A percentile compares a stretch with the other conserved stretches of the same genome.
phyloP scores from a whole-genome alignment of 208 protist species.

The Crithidia expoeki region DNA sequence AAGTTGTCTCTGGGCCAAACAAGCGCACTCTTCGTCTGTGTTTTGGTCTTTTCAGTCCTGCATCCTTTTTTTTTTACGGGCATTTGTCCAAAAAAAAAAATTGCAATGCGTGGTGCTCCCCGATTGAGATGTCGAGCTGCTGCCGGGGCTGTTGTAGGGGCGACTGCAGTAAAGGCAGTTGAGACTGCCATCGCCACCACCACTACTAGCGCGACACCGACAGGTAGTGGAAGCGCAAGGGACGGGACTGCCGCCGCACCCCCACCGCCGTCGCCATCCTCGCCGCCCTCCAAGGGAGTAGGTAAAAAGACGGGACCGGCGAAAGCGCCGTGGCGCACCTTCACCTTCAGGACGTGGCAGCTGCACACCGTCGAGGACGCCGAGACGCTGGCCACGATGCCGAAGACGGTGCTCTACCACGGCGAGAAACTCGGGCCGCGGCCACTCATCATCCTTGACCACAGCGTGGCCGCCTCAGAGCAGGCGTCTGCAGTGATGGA shows the following conservation, averaged over 20 bases:
- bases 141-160: neutral
- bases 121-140: conserved; percentile 10
- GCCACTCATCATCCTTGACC: conserved; percentile 81
- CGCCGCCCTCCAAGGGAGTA: conserved; percentile 3
- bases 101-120: conserved; percentile 5
- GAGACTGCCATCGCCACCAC: neutral
- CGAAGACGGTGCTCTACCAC: conserved; percentile 61
- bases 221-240: neutral
- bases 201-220: neutral
- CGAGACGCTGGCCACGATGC: conserved; percentile 37
- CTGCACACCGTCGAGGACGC: conserved; percentile 30
- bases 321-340: conserved; percentile 37
- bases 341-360: conserved; percentile 75
- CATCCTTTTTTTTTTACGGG: neutral
- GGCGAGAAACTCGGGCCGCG: conserved; percentile 76
- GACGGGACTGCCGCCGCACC: neutral
- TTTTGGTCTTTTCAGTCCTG: too few relatives aligned
- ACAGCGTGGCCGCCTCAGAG: conserved; percentile 36
- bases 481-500: conserved; percentile 23
- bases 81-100: too few relatives aligned
- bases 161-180: neutral
- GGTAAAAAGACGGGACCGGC: conserved; percentile 25
- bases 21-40: neutral
- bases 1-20: neutral
- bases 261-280: conserved; percentile 9